phyloP scores from a whole-genome alignment of 2,329 filamentous ascomycete genomes.

The Pseudogymnoascus sp. region DNA sequence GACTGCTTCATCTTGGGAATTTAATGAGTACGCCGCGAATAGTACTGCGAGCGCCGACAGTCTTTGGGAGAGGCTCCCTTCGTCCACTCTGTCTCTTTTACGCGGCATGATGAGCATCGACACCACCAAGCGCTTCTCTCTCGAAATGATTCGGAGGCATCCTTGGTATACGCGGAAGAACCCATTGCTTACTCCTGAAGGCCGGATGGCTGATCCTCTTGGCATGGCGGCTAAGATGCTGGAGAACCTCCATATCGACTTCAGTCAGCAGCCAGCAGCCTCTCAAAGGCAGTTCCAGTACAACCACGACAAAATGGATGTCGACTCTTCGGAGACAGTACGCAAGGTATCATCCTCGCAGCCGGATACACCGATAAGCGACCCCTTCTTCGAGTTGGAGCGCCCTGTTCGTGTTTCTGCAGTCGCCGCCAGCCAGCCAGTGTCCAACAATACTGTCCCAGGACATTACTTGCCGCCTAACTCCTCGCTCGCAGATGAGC shows the following conservation, averaged over 20 bases:
- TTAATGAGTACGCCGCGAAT: conserved; percentile 74
- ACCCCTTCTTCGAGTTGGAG: conserved; percentile 84
- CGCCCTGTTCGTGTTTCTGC: conserved; percentile 53
- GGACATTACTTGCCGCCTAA: not conserved
- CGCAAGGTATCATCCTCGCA: conserved; percentile 70
- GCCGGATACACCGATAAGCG: conserved; percentile 68
- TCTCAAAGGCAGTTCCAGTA: conserved; percentile 26
- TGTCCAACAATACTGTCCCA: conserved; percentile 24
- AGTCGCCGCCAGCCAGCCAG: conserved; percentile 38
- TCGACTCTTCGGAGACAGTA: conserved; percentile 47
- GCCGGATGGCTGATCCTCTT: conserved; percentile 70
- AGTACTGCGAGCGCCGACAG: conserved; percentile 78
- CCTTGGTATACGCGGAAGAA: conserved; percentile 91
- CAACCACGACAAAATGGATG: conserved; percentile 56
- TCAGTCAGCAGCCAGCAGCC: conserved; percentile 56
- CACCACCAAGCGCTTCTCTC: conserved; percentile 67
- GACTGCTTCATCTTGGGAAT: conserved; percentile 80
- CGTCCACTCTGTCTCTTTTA: conserved; percentile 70
- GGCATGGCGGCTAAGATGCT: conserved; percentile 92
- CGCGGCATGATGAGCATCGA: conserved; percentile 91
- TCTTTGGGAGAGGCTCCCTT: conserved; percentile 74
- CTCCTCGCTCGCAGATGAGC: conserved; percentile 72
- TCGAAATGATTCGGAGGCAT: conserved; percentile 80
- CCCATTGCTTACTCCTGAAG: conserved; percentile 65
- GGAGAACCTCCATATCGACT: conserved; percentile 82